Conservation (phyloP, 164 flowering plant species). For the Liquidambar formosana region DNA sequence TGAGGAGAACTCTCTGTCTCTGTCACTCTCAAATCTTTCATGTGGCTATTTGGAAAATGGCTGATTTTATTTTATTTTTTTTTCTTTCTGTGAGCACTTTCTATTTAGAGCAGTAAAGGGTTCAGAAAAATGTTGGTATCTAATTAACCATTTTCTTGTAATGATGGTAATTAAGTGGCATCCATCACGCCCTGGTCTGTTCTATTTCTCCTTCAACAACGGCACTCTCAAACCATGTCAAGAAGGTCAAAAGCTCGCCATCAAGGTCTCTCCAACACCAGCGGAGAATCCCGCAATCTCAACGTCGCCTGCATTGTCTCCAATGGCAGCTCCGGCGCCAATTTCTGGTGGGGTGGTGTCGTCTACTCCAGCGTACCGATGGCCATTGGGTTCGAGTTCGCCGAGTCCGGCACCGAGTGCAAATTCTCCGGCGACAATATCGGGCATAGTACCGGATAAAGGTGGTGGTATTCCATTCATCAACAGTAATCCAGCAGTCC, state of each 20-base stretch:
- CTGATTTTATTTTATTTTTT: too few relatives aligned
- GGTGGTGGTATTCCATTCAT: slow-evolving; percentile 75
- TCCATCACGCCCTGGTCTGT: slow-evolving; percentile 74
- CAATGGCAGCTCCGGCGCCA: slow-evolving; percentile 48
- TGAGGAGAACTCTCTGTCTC: too few relatives aligned
- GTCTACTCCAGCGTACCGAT: slow-evolving; percentile 56
- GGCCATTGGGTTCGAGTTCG: slow-evolving; percentile 48
- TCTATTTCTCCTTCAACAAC: slow-evolving; percentile 83
- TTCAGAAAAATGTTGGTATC: too few relatives aligned
- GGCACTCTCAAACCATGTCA: slow-evolving; percentile 54
- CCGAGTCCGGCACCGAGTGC: slow-evolving; percentile 41
- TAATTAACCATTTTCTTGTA: neutral
- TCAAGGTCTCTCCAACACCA: slow-evolving; percentile 37
- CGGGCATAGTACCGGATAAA: slow-evolving; percentile 38
- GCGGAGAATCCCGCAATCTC: slow-evolving; percentile 7
- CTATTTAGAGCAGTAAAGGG: too few relatives aligned
- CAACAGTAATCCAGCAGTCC: slow-evolving; percentile 89
- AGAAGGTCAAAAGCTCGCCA: slow-evolving; percentile 58
- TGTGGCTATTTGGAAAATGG: too few relatives aligned
- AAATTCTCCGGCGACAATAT: slow-evolving; percentile 27
- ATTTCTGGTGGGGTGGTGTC: slow-evolving; percentile 51
- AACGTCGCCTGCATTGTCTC: slow-evolving; percentile 30
- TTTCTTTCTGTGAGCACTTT: too few relatives aligned
- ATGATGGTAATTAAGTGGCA: slow-evolving; percentile 72
- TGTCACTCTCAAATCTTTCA: too few relatives aligned